Evolutionary conservation across 805 yeast genomes (phyloP).

Genomic region (Debaryomyces tyrocola): DNA sequence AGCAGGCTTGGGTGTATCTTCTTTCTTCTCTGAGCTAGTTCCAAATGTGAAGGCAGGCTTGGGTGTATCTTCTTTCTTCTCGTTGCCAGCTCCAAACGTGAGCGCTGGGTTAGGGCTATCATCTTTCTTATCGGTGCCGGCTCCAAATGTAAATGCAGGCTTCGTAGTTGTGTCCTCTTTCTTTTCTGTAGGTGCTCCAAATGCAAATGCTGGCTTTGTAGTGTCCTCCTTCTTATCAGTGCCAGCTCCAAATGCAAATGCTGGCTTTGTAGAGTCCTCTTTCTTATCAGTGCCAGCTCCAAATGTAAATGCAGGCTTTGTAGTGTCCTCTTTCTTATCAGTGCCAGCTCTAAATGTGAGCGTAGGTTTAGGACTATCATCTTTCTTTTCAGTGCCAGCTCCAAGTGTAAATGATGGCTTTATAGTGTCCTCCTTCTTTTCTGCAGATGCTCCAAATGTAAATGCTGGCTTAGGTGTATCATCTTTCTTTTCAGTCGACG

Average conservation of each 20-base stretch:
- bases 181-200: not conserved
- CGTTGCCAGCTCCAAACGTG: constrained; percentile 5
- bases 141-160: constrained; percentile 9
- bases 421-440: constrained; percentile 2
- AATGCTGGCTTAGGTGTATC: constrained; percentile 7
- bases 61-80: not conserved
- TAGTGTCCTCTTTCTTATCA: constrained; percentile 5
- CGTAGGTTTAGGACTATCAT: constrained; percentile 5
- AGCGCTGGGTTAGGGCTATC: constrained; percentile 6
- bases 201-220: constrained; percentile 5
- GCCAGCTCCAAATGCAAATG: constrained; percentile 11
- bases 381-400: not conserved
- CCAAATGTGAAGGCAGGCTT: constrained; percentile 6
- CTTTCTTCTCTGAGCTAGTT: not conserved
- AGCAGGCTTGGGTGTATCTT: constrained; percentile 7
- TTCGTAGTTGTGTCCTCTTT: not conserved
- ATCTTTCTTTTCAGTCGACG: not conserved
- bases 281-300: constrained; percentile 6
- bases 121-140: constrained; percentile 2
- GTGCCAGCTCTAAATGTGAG: constrained; percentile 15
- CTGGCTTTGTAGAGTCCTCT: not conserved
- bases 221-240: not conserved
- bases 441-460: constrained; percentile 8
- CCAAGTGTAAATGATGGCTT: constrained; percentile 1
- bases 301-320: constrained; percentile 9